These are phyloP conservation scores for Rosa hybrid DNA, from an alignment of 331 rosid genomes.

Conservation along the genomic window DNA sequence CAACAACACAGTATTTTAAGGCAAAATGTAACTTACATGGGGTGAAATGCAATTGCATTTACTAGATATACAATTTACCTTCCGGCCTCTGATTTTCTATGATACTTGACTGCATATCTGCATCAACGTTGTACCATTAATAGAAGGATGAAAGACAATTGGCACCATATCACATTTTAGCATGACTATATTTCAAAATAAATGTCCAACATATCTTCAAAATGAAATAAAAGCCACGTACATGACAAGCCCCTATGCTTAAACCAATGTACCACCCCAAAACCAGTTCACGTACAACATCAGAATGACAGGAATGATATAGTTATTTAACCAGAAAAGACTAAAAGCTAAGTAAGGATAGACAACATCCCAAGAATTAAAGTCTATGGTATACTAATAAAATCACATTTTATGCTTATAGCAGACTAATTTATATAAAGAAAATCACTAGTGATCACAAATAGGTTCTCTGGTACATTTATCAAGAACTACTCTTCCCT, in stretches of 20 bases:
- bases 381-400: constrained; percentile 7
- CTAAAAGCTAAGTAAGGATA: neutral
- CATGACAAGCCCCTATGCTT: neutral
- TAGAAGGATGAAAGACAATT: neutral
- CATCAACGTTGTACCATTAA: constrained; percentile 13
- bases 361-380: neutral
- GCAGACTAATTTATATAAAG: neutral
- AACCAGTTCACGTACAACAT: neutral
- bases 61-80: constrained; percentile 97
- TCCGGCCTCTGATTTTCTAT: constrained; percentile 96
- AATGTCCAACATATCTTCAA: no score
- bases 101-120: constrained; percentile 98
- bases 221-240: neutral
- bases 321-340: neutral
- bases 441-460: no score
- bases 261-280: neutral
- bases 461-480: neutral
- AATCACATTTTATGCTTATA: constrained; percentile 2
- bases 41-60: constrained; percentile 93
- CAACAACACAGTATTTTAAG: neutral
- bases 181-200: neutral
- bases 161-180: neutral
- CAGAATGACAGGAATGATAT: neutral
- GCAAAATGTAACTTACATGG: constrained; percentile 53
- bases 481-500: neutral